Evolutionary conservation across 306 rosid species (phyloP), one percentile per base, ranked within the genome.

Genomic region (Pterocarpus macrocarpus): DNA sequence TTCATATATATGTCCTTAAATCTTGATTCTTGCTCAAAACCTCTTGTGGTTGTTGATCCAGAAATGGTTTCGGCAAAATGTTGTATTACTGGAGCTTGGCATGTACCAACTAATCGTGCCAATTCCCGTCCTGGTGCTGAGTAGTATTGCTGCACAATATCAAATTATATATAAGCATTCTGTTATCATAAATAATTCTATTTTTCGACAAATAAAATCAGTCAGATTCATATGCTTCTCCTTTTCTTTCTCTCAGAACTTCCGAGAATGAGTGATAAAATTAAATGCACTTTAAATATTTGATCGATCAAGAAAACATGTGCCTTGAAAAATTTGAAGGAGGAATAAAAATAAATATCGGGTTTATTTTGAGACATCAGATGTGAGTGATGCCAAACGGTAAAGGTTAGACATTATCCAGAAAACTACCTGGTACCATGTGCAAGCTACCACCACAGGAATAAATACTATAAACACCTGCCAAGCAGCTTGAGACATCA

Each of bases 1-100:
- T 83, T 90, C 94, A 92, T 80, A 82, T 88, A 91, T 22, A 68
- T 86, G 75, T 90, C 93, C 41, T 65, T 84, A 78, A 94, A 94
- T 86, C 92, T 90, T 9, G 89, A 81, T 64, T 86, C 92, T 81
- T 92, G 94, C 49, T 91, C 91, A 62, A 92, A 92, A 84, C 97
- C 77, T 78, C 98, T 88, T 44, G 91, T 94, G 50, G 98, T 92
- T 57, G 87, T 87, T 69, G 92, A 78, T 61, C 97, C 98, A 8
- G 94, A 92, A 59, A 94, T 88, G 1, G 97, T 92, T 85, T 94
- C 97, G 0, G 97, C 77, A 86, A 94, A 94, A 70, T 91, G 94
- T 59, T 92, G 97, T 59, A 94, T 90, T 16, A 90, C 93, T n/a
- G 94, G 97, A 77, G 98, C 97, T 89, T 92, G 88, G 73, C 97